Base-by-base conservation (phyloP, 164 flowering plant genomes). In the Nymphaea thermarum region DNA sequence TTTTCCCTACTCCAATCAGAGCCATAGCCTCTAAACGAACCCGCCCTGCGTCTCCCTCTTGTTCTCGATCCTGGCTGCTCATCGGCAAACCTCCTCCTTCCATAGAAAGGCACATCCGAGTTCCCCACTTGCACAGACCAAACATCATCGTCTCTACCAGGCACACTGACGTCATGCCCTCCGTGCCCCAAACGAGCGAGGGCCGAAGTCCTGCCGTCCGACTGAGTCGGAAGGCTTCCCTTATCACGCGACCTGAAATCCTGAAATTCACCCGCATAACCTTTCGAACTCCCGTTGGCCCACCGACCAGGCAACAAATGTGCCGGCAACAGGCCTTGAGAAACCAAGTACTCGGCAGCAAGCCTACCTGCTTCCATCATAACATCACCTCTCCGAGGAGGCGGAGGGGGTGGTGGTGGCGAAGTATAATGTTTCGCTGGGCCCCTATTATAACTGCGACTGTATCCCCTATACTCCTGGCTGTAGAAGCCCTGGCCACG, bases 301-400 rank as follows among this genome's bases (percentile, higher is more conserved):
- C 77, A 84, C 70, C 87, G 84, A 4, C 78, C 77, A 18, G 87
- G 74, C 60, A 86, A 83, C 47, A 73, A 83, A 77, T 66, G 81
- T 10, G 84, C 80, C n/a, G 93, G 82, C 62, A 94, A 70, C 70
- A 85, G 17, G 2, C 99, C 99, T 74, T 86, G 82, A 55, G 88
- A 85, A 76, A 87, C 90, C 81, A 94, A 81, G 77, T 90, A 94
- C 65, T 91, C 96, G 3, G 95, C 83, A 0, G 99, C 99, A 60
- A 94, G 87, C 43, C 87, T 77, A 61, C 99, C 99, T 0, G 99
- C 99, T 77, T 94, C 97, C 85, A 90, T 78, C 44, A 91, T 83
- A 68, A 90, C 65, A 60, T 94, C 96, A 61, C 80, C 82, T 67
- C 71, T 79, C 43, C 16, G 62, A 25, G 44, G 62, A 42, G 44